Percentiles rank a stretch among this genome's conserved stretches.
Evolutionary conservation across 306 rosid species (phyloP).

Genomic region (Pachyrhizus erosus): DNA sequence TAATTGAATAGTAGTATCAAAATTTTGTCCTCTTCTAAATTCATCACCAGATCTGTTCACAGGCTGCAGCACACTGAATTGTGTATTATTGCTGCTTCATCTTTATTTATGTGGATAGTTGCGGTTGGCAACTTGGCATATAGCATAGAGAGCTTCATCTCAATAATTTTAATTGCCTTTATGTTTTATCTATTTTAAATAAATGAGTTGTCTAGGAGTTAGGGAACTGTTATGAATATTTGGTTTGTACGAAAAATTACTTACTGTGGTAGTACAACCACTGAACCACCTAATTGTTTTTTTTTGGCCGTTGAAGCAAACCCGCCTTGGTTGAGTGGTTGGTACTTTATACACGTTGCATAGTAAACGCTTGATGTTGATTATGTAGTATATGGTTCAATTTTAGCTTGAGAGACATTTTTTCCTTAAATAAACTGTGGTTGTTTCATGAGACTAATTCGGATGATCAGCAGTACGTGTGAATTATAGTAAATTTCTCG

Average conservation of each 20-base stretch:
- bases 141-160: not conserved
- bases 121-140: not conserved
- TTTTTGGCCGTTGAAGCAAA: constrained; percentile 16
- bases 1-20: not conserved
- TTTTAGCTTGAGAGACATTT: constrained; percentile 2
- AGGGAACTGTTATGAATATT: constrained; percentile 21
- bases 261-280: not conserved
- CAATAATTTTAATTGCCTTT: not conserved
- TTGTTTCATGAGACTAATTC: no score
- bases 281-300: not conserved
- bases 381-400: not conserved
- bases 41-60: constrained; percentile 7
- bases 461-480: no score
- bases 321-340: no score
- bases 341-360: not conserved
- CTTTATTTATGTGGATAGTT: not conserved
- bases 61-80: constrained; percentile 27
- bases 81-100: not conserved
- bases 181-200: not conserved
- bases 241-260: constrained; percentile 16
- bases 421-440: not conserved
- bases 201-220: constrained; percentile 24
- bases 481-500: no score
- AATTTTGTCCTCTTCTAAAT: not conserved
- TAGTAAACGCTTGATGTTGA: constrained; percentile 1